Percentiles rank a stretch among this genome's conserved stretches.
These are phyloP conservation scores for Pachysolen tannophilus DNA, from an alignment of 805 yeast genomes.

Conservation along the genomic window DNA sequence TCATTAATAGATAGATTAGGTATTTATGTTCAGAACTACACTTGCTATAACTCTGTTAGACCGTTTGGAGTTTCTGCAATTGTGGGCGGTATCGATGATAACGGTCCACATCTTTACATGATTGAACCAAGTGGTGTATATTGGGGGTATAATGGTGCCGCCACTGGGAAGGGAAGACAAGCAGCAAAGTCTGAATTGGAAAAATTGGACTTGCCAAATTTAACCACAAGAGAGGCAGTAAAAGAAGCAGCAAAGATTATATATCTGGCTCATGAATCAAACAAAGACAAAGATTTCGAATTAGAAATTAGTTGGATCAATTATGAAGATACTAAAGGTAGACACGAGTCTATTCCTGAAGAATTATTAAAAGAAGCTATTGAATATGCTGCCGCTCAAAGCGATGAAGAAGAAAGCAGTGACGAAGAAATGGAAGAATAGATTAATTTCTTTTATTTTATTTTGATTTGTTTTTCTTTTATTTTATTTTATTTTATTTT, in stretches of 20 bases:
- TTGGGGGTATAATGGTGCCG: constrained; percentile 98
- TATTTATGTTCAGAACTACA: constrained; percentile 87
- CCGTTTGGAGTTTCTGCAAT: constrained; percentile 95
- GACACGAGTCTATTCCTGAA: constrained; percentile 74
- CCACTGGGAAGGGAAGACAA: constrained; percentile 97
- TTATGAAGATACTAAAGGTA: constrained; percentile 64
- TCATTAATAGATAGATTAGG: constrained; percentile 84
- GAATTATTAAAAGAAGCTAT: constrained; percentile 78
- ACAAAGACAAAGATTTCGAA: constrained; percentile 95
- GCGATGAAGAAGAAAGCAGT: constrained; percentile 67
- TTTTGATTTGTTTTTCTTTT: no score
- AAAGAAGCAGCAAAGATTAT: constrained; percentile 92
- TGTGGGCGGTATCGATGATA: constrained; percentile 86
- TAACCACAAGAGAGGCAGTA: constrained; percentile 75
- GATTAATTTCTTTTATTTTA: background rate
- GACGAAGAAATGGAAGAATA: constrained; percentile 38
- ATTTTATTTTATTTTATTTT: no score
- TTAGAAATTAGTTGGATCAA: constrained; percentile 90
- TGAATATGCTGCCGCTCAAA: constrained; percentile 74
- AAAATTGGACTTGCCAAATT: constrained; percentile 65
- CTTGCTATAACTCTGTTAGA: constrained; percentile 93
- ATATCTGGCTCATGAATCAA: constrained; percentile 93
- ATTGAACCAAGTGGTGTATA: constrained; percentile 94
- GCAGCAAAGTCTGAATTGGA: constrained; percentile 96
- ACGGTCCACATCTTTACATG: constrained; percentile 92